Base-by-base conservation (phyloP, 2,329 filamentous ascomycete species). In the Acrodontium crateriforme region DNA sequence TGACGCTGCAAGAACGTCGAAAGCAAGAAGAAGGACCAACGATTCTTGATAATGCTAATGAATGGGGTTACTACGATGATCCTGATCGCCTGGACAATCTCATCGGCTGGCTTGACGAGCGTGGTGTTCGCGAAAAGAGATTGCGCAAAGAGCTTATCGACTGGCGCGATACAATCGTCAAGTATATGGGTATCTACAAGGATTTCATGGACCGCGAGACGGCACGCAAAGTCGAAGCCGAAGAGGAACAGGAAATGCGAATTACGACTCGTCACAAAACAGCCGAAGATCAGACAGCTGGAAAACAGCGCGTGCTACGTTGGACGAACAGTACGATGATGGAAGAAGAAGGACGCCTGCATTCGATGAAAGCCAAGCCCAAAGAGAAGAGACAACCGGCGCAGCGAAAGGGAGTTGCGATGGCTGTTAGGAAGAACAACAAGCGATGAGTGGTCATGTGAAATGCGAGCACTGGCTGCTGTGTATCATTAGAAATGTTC, bases 11-110 rank as follows among this genome's bases (percentile, higher is more conserved):
- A 0, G 78, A 94, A 53, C 78, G 89, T 34, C 92, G 92, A 58
- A 70, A 72, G 44, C 62, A 67, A 32, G 89, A 98, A 52, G 89
- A 98, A 58, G 85, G 84, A 5, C 54, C 67, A 0, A 91, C 83
- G 1, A 78, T 76, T 42, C 71, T 95, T 3, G 73, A 69, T 34
- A 76, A 68, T 28, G 82, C 87, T 2, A 59, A 62, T 9, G 78
- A 95, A 53, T 98, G 89, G 85, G 89, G 80, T 8, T 98, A 82
- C 56, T 84, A 83, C 44, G 80, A 87, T 19, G 78, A 89, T 8
- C 73, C 81, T 0, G 72, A 78, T 26, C 69, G 80, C 19, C 58
- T 98, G 4, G 80, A 89, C 36, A 69, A 69, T 28, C 67, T 98
- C 11, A 72, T 95, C 36, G 69, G 69, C 28, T 98, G 89, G 85